These are phyloP conservation scores for Candida manassasensis DNA, from an alignment of 805 yeast genomes.

Conservation along the genomic window DNA sequence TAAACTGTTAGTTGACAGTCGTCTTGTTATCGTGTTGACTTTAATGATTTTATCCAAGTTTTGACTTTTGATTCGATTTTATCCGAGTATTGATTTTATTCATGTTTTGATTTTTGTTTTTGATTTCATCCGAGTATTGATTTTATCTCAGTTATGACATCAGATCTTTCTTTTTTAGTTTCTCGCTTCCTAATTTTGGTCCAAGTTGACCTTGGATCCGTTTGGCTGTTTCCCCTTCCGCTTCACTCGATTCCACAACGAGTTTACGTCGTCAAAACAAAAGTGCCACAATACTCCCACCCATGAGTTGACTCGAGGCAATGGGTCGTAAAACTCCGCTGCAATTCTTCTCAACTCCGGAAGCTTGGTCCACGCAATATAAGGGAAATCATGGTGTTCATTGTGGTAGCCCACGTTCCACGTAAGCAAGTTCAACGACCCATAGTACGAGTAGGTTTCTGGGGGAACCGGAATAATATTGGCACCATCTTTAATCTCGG, in stretches of 20 bases:
- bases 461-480: slow-evolving; percentile 43
- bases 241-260: slow-evolving; percentile 78
- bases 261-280: slow-evolving; percentile 59
- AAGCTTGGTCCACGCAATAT: slow-evolving; percentile 81
- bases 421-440: slow-evolving; percentile 67
- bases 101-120: no score
- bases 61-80: no score
- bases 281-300: slow-evolving; percentile 69
- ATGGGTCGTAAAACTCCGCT: slow-evolving; percentile 72
- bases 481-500: slow-evolving; percentile 10
- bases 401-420: slow-evolving; percentile 95
- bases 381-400: slow-evolving; percentile 95
- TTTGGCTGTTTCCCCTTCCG: slow-evolving; percentile 42
- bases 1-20: no score
- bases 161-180: no score
- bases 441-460: slow-evolving; percentile 89
- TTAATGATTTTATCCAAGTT: no score
- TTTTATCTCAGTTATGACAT: no score
- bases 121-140: no score
- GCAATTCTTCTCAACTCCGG: slow-evolving; percentile 65
- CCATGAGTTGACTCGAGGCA: slow-evolving; percentile 80
- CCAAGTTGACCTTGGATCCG: slow-evolving; percentile 22
- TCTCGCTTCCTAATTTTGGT: slow-evolving; percentile 7
- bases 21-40: no score
- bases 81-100: no score